Percentiles rank a stretch among this genome's conserved stretches.
Conservation (phyloP, 208 protist species). For the Wallacemonas collosoma region DNA sequence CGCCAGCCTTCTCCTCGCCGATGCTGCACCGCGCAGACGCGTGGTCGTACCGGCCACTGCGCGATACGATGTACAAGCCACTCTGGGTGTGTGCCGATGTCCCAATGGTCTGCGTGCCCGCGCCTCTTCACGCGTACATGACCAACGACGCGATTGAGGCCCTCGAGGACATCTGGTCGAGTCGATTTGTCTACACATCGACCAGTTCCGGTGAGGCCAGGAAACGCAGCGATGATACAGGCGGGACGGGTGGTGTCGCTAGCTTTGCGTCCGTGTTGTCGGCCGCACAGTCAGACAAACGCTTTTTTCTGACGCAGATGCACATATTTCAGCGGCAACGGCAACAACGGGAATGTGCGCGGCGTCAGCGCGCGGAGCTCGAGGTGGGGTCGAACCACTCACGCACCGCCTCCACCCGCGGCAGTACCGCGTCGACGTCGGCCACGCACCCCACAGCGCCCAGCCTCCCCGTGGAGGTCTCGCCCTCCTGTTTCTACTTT, state of each 20-base stretch:
- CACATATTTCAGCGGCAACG: constrained; percentile 7
- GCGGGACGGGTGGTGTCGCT: not conserved
- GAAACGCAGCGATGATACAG: too few species aligned
- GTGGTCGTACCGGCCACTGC: constrained; percentile 55
- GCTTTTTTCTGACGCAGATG: constrained; percentile 1
- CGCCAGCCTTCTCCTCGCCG: constrained; percentile 60
- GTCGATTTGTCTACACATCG: not conserved
- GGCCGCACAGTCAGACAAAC: constrained; percentile 10
- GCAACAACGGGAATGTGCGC: not conserved
- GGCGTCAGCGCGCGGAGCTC: not conserved
- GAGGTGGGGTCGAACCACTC: not conserved
- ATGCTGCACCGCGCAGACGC: constrained; percentile 56
- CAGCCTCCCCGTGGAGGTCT: not conserved
- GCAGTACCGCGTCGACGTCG: not conserved
- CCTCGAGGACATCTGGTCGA: constrained; percentile 19
- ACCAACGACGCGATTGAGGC: constrained; percentile 17
- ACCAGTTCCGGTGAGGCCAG: not conserved
- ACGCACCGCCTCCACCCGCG: not conserved
- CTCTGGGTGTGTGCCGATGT: constrained; percentile 38
- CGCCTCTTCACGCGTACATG: constrained; percentile 10
- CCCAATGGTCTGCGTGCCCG: constrained; percentile 22
- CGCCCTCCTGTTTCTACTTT: constrained; percentile 53
- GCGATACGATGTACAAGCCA: constrained; percentile 17
- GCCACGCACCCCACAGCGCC: not conserved
- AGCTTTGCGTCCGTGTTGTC: not conserved